These are phyloP conservation scores for Rhododendron molle DNA, from an alignment of 148 eudicot genomes.

Conservation along the genomic window DNA sequence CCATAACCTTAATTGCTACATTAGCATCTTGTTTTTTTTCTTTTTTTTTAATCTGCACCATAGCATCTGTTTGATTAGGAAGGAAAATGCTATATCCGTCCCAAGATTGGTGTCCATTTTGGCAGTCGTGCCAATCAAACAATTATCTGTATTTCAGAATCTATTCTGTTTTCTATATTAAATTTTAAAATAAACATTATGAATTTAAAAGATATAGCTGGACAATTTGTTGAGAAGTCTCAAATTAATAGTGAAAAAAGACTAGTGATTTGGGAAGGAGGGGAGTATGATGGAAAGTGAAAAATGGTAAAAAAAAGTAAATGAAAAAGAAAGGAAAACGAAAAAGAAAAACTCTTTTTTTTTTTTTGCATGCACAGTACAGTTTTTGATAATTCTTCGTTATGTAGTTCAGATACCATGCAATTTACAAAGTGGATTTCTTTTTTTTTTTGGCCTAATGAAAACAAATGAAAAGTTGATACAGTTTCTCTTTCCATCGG, in stretches of 20 bases:
- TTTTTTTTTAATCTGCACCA: background rate
- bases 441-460: background rate
- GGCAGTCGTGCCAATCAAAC: background rate
- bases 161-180: no score
- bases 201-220: no score
- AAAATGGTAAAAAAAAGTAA: background rate
- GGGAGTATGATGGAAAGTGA: background rate
- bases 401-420: background rate
- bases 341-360: background rate
- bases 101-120: background rate
- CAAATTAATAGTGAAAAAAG: background rate
- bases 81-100: background rate
- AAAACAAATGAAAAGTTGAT: background rate
- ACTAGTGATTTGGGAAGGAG: background rate
- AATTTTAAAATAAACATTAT: no score
- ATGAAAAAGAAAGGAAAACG: background rate
- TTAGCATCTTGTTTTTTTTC: background rate
- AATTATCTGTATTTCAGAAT: no score
- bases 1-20: background rate
- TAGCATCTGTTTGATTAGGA: background rate
- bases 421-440: background rate
- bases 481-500: background rate
- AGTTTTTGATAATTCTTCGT: background rate
- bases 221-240: background rate
- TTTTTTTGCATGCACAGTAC: background rate